Evolutionary conservation across 805 yeast species (phyloP), one percentile per base, ranked within the genome.

Genomic region (Pichia ethanolica): DNA sequence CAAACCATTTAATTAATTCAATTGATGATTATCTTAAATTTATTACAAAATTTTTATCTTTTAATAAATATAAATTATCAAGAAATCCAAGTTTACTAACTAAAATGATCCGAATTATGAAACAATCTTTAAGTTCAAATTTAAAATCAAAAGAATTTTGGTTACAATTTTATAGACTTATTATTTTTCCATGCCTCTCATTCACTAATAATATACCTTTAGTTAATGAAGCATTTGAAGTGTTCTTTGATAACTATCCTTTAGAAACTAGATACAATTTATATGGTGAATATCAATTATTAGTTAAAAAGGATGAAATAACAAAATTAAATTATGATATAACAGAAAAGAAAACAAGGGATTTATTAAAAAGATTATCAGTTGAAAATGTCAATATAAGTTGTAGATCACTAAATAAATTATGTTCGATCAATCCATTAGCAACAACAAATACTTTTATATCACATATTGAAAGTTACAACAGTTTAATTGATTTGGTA

Each of bases 391-490:
- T 86, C 1, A 71, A 75, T 28, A 77, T 79, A 26, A 83, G 86
- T 77, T 83, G 84, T 78, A 73, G 89, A 53, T 72, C 79, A 42
- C 68, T 91, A 27, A 84, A 95, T 0, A 81, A 82, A 55, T 72
- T 88, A 11, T 77, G 89, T 25, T 82, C 79, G 51, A 68, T 85
- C 1, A 88, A 88, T 62, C 97, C 98, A 2, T 62, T 89, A 20
- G 84, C 95, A 2, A 79, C 89, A 12, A 77, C 90, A 41, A 68
- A 78, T 26, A 82, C 86, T 0, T 74, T 87, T 42, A 72, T 90
- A 10, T 79, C 80, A 42, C 97, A 89, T 60, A 80, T 91, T 54
- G 98, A 91, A 65, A 88, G 93, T 69, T 91, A 91, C 62, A 96
- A 86, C 60, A 91, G 91, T 60, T 76, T 91, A 54, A 85, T 83